These are phyloP conservation scores for Chrysoporthe austroafricana DNA, from an alignment of 2,329 filamentous ascomycete genomes.

Conservation along the genomic window DNA sequence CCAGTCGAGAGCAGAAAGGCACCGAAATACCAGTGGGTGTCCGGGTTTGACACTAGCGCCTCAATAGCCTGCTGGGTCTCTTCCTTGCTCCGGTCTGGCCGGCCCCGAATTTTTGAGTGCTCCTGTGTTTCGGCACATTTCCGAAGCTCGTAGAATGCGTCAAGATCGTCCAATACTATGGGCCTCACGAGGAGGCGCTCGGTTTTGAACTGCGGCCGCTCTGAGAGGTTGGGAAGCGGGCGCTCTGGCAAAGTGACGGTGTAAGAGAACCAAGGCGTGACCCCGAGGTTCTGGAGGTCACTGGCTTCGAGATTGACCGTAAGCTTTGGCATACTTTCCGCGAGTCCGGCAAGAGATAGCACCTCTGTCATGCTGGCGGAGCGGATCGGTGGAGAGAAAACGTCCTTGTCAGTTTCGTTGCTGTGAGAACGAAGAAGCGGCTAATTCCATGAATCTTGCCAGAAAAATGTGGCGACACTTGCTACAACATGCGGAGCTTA, in stretches of 20 bases:
- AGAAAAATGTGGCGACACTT: background rate
- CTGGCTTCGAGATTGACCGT: background rate
- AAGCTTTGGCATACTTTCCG: background rate
- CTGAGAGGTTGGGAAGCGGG: constrained; percentile 21
- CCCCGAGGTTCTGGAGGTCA: background rate
- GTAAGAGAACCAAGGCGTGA: constrained; percentile 25
- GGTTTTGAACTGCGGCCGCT: constrained; percentile 20
- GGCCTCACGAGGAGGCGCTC: constrained; percentile 29
- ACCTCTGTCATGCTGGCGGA: background rate
- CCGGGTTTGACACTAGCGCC: constrained; percentile 11
- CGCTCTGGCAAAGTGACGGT: constrained; percentile 8
- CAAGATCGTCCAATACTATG: constrained; percentile 21
- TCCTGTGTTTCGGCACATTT: constrained; percentile 15
- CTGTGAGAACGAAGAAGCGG: background rate
- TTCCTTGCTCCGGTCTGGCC: constrained; percentile 20
- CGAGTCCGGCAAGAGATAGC: background rate
- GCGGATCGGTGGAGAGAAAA: background rate
- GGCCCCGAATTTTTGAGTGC: constrained; percentile 25
- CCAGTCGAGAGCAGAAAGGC: constrained; percentile 35
- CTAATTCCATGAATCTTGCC: background rate
- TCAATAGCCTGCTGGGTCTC: constrained; percentile 22
- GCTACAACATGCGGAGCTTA: background rate
- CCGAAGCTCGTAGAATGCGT: constrained; percentile 28
- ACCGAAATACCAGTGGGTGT: constrained; percentile 32
- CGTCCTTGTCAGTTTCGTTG: background rate